phyloP scores from a whole-genome alignment of 2,329 filamentous ascomycete genomes.

The Exophiala sp. region DNA sequence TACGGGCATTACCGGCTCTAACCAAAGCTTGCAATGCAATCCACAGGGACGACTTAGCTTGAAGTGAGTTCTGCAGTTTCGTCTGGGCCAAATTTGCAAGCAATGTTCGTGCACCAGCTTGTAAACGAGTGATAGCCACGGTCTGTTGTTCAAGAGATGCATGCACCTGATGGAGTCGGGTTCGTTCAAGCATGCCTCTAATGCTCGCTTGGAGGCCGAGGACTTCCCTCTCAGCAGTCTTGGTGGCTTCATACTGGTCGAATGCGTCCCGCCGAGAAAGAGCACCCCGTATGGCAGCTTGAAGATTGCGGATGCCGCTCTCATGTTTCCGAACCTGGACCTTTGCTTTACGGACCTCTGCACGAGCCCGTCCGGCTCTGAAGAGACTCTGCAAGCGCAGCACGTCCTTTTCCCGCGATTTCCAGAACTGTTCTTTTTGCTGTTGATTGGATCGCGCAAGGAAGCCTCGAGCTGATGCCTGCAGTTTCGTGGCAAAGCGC shows the following conservation, averaged over 20 bases:
- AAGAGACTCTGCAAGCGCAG: constrained; percentile 77
- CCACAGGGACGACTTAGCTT: constrained; percentile 41
- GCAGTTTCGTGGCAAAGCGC: constrained; percentile 72
- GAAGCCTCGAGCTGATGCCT: constrained; percentile 74
- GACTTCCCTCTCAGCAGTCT: constrained; percentile 62
- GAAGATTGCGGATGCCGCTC: constrained; percentile 47
- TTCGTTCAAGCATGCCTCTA: constrained; percentile 49
- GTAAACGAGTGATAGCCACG: constrained; percentile 46
- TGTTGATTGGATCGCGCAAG: constrained; percentile 63
- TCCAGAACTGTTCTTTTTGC: constrained; percentile 65
- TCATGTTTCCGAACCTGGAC: constrained; percentile 39
- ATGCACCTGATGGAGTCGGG: constrained; percentile 12
- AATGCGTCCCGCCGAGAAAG: constrained; percentile 40
- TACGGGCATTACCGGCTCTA: constrained; percentile 39
- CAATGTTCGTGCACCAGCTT: constrained; percentile 36
- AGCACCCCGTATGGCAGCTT: constrained; percentile 54
- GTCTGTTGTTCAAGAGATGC: constrained; percentile 18
- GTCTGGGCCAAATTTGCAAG: constrained; percentile 37
- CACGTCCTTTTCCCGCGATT: constrained; percentile 67
- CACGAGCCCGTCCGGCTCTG: constrained; percentile 52
- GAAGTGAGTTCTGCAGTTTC: constrained; percentile 40
- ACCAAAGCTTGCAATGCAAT: constrained; percentile 44
- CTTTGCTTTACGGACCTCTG: constrained; percentile 42
- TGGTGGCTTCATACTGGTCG: constrained; percentile 59
- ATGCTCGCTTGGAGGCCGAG: constrained; percentile 60